Percentiles rank a stretch among this genome's conserved stretches.
Conservation (phyloP, 2,329 filamentous ascomycete species). For the Arthrobotrys entomopaga region DNA sequence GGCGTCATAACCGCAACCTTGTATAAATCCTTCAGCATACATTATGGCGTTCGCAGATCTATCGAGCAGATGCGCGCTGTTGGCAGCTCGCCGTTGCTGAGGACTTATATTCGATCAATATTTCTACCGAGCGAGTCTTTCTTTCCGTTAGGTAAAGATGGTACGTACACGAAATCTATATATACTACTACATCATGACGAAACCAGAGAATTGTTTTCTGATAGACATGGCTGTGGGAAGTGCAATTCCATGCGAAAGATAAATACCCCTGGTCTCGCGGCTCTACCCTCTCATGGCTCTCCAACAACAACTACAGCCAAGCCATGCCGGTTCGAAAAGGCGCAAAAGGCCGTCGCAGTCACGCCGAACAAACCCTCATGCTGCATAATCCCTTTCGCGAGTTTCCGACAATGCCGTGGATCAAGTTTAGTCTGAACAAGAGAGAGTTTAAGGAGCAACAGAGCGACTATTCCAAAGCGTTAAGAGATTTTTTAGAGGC, state of each 20-base stretch:
- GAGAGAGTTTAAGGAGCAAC: constrained; percentile 31
- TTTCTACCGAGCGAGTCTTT: constrained; percentile 44
- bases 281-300: constrained; percentile 6
- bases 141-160: constrained; percentile 40
- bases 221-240: too few relatives aligned
- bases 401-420: constrained; percentile 39
- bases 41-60: constrained; percentile 35
- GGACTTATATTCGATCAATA: constrained; percentile 9
- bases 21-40: constrained; percentile 27
- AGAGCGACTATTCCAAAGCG: constrained; percentile 1
- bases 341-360: constrained; percentile 27
- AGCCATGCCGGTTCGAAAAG: constrained; percentile 23
- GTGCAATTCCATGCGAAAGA: constrained; percentile 29
- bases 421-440: constrained; percentile 9
- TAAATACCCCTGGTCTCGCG: constrained; percentile 44
- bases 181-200: background rate
- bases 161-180: constrained; percentile 9
- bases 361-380: constrained; percentile 43
- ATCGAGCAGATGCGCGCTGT: constrained; percentile 25
- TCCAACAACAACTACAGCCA: constrained; percentile 13
- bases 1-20: constrained; percentile 11
- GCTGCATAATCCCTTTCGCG: constrained; percentile 36
- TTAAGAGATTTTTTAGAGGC: constrained; percentile 15
- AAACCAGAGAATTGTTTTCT: too few relatives aligned
- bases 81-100: constrained; percentile 2